Evolutionary conservation across 2,329 filamentous ascomycete genomes (phyloP).

Genomic region (Epicoccum nigrum): DNA sequence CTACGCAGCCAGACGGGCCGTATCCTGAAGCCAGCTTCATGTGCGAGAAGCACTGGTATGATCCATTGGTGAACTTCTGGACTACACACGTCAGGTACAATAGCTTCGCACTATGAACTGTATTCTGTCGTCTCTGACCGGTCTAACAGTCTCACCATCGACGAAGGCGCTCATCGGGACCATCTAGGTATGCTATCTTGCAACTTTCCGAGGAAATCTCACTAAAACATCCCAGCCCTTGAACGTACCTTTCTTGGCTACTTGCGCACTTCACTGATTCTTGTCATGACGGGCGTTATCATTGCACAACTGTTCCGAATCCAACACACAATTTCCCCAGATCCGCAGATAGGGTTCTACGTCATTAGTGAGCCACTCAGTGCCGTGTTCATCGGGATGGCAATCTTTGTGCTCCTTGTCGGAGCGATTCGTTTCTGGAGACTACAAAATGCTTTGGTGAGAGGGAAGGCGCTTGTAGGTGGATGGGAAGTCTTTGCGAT

Average conservation of each 20-base stretch:
- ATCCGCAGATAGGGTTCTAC: slow-evolving; percentile 63
- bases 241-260: slow-evolving; percentile 78
- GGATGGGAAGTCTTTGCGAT: slow-evolving; percentile 64
- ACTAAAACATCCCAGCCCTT: slow-evolving; percentile 59
- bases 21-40: not conserved
- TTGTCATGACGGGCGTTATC: slow-evolving; percentile 70
- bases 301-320: slow-evolving; percentile 72
- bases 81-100: slow-evolving; percentile 51
- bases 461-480: slow-evolving; percentile 63
- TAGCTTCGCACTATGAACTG: not conserved
- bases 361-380: slow-evolving; percentile 66
- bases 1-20: slow-evolving; percentile 7
- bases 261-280: slow-evolving; percentile 70
- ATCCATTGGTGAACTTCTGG: slow-evolving; percentile 55
- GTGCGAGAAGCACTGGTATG: slow-evolving; percentile 42
- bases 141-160: slow-evolving; percentile 51
- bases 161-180: slow-evolving; percentile 59
- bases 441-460: slow-evolving; percentile 64
- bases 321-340: slow-evolving; percentile 55
- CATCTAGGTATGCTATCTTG: slow-evolving; percentile 57
- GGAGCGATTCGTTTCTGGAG: slow-evolving; percentile 66
- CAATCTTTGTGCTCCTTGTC: slow-evolving; percentile 58
- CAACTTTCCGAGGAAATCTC: slow-evolving; percentile 2
- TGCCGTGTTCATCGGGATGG: slow-evolving; percentile 55
- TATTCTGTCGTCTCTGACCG: not conserved